A percentile compares a stretch with the other conserved stretches of the same genome.
Conservation (phyloP, 2,329 filamentous ascomycete species). For the Parastagonospora nodorum region DNA sequence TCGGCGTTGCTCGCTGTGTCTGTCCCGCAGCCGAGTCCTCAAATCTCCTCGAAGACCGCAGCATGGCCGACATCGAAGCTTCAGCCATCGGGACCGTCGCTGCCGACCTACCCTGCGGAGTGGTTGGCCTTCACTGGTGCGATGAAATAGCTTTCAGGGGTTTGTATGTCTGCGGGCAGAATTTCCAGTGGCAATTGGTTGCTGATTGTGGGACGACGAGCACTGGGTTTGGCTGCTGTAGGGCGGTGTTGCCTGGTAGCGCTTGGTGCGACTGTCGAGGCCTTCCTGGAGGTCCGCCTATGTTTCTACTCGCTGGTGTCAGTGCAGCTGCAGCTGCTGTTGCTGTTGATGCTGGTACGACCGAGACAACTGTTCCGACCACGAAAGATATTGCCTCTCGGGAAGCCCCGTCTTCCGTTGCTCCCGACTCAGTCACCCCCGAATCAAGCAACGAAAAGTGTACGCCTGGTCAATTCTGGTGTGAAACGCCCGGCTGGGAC, state of each 20-base stretch:
- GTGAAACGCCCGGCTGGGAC: neutral
- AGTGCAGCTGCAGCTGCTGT: too few relatives aligned
- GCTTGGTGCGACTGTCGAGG: neutral
- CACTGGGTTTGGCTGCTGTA: neutral
- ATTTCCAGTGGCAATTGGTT: neutral
- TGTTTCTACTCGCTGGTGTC: neutral
- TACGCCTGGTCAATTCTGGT: conserved; percentile 1
- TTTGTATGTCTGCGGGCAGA: neutral
- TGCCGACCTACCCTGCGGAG: neutral
- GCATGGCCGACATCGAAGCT: too few relatives aligned
- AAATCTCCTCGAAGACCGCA: neutral
- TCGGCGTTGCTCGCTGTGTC: too few relatives aligned
- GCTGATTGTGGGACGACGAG: conserved; percentile 2
- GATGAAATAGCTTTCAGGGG: neutral
- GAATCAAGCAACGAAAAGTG: neutral
- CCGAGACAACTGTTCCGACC: too few relatives aligned
- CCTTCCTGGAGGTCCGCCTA: neutral
- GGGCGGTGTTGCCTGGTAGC: neutral
- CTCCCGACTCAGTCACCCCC: neutral
- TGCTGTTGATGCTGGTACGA: too few relatives aligned
- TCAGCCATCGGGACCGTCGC: neutral
- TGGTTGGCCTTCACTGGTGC: neutral
- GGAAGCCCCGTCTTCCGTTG: neutral
- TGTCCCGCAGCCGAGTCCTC: neutral
- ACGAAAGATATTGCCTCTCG: too few relatives aligned